Base-by-base conservation (phyloP, 805 yeast genomes). In the Candida ascalaphidarum region DNA sequence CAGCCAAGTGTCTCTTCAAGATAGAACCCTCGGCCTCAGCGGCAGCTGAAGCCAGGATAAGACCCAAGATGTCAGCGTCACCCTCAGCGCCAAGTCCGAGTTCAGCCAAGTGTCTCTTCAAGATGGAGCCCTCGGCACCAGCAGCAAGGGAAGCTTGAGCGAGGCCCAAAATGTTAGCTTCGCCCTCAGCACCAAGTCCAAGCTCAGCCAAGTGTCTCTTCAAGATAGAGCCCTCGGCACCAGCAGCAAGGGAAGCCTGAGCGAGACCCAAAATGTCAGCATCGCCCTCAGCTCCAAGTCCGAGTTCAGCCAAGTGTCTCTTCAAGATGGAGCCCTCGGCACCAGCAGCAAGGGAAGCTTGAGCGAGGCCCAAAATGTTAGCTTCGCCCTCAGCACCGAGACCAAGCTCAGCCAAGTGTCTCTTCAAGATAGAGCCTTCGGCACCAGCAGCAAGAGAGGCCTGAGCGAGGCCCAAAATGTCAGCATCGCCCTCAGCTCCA, bases 1-100 rank as follows among this genome's bases (percentile, higher is more conserved):
- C n/a, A n/a, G n/a, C n/a, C n/a, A n/a, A n/a, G n/a, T n/a, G n/a
- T 22, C 35, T 35, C 32, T 30, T 34, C 26, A 22, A 13, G 24
- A 26, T n/a, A n/a, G n/a, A n/a, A n/a, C 24, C 30, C 11, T 14
- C 27, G 21, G 23, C 33, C 14, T 32, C 38, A 15, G 28, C 33
- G 19, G 29, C 40, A 17, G 27, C 41, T 12, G 18, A 20, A 11
- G 21, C 27, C 5, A 32, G 29, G n/a, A 34, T 14, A 17, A 36
- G 31, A 2, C 35, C 37, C 22, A 29, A 27, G 12, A 35, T 18
- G 14, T 37, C 17, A n/a, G 34, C 37, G 11, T 21, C 21, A 14
- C 28, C 30, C 11, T 29, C 26, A 17, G 36, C 39, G 17, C 29
- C 34, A 23, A 24, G 28, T n/a, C 25, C 33, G 20, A 25, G 29